These are phyloP conservation scores for Candida lessepsii DNA, from an alignment of 805 yeast species.

Conservation along the genomic window DNA sequence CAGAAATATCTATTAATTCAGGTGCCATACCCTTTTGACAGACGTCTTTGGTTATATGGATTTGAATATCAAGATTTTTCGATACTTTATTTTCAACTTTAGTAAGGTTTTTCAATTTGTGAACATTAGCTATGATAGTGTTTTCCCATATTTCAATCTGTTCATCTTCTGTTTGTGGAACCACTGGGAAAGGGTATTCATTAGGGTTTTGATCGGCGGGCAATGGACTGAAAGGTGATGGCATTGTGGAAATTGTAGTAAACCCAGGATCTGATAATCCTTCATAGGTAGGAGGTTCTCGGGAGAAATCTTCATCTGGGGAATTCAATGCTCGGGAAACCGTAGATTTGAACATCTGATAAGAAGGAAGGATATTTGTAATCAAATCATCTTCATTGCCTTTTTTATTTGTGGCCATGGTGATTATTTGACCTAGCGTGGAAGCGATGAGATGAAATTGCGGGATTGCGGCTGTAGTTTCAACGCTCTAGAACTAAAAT, in stretches of 20 bases:
- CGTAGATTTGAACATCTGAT: constrained; percentile 45
- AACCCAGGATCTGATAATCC: constrained; percentile 22
- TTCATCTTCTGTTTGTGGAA: constrained; percentile 10
- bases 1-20: constrained; percentile 30
- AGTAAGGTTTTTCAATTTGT: constrained; percentile 35
- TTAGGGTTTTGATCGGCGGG: constrained; percentile 6
- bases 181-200: constrained; percentile 20
- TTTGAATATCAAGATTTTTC: constrained; percentile 29
- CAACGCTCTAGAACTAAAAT: background rate
- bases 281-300: constrained; percentile 41
- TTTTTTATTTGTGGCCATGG: constrained; percentile 1
- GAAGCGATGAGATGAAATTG: background rate
- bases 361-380: constrained; percentile 41
- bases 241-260: constrained; percentile 15
- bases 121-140: constrained; percentile 43
- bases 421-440: background rate
- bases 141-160: constrained; percentile 32
- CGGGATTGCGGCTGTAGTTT: constrained; percentile 1
- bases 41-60: constrained; percentile 36
- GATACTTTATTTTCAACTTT: constrained; percentile 28
- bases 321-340: constrained; percentile 37
- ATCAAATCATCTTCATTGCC: constrained; percentile 21
- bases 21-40: constrained; percentile 42
- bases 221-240: constrained; percentile 16
- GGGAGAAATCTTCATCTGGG: constrained; percentile 37